These are phyloP conservation scores for Evansstolkia leycettana DNA, from an alignment of 495 filamentous ascomycete genomes.

Conservation along the genomic window DNA sequence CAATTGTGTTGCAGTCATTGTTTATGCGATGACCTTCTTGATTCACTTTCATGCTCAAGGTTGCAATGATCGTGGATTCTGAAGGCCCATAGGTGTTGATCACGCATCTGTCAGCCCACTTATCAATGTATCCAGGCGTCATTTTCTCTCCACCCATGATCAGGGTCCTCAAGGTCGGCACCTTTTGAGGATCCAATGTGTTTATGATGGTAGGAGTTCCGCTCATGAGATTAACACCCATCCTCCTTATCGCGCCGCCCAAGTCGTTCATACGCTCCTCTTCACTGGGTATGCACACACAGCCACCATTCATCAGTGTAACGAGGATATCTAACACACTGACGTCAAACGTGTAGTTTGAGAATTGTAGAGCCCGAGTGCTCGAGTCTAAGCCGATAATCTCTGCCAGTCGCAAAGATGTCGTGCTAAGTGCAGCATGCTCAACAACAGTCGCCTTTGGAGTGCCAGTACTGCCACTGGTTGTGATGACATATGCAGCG, in stretches of 20 bases:
- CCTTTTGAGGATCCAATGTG: constrained; percentile 29
- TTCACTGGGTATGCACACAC: constrained; percentile 53
- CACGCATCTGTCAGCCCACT: constrained; percentile 28
- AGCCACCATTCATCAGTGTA: constrained; percentile 49
- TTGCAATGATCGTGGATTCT: constrained; percentile 37
- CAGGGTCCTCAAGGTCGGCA: constrained; percentile 37
- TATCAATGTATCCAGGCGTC: constrained; percentile 26
- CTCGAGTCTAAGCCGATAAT: constrained; percentile 33
- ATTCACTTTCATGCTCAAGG: constrained; percentile 25
- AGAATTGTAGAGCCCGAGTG: constrained; percentile 54
- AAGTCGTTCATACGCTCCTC: constrained; percentile 40
- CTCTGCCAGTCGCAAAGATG: constrained; percentile 17
- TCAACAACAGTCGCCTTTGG: constrained; percentile 38
- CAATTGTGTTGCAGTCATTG: constrained; percentile 26
- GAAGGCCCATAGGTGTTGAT: constrained; percentile 46
- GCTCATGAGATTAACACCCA: constrained; percentile 26
- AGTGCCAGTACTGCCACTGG: constrained; percentile 38
- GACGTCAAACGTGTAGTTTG: constrained; percentile 58
- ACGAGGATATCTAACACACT: constrained; percentile 55
- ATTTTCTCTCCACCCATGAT: constrained; percentile 47
- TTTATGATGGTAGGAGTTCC: constrained; percentile 35
- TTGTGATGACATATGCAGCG: constrained; percentile 37
- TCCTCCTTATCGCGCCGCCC: constrained; percentile 24
- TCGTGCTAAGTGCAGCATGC: constrained; percentile 25
- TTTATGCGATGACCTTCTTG: constrained; percentile 30